These are phyloP conservation scores for Aotearoamyces nothofagi DNA, from an alignment of 2,329 filamentous ascomycete species.

Conservation along the genomic window DNA sequence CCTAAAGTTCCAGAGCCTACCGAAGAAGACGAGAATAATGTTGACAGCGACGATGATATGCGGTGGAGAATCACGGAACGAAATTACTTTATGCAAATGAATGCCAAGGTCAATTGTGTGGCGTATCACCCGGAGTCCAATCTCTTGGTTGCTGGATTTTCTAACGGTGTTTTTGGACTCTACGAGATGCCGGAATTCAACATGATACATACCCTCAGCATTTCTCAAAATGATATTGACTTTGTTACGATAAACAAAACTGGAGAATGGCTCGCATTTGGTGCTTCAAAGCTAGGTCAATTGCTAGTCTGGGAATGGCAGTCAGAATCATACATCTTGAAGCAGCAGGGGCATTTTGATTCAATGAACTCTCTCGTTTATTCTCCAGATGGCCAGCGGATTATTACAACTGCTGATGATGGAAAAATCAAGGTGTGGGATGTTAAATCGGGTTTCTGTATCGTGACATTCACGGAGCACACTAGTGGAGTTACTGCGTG, in stretches of 20 bases:
- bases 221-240: slow-evolving; percentile 94
- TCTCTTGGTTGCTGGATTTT: slow-evolving; percentile 92
- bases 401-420: slow-evolving; percentile 89
- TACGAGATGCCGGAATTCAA: slow-evolving; percentile 96
- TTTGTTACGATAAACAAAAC: slow-evolving; percentile 87
- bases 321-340: slow-evolving; percentile 95
- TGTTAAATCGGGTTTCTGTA: slow-evolving; percentile 87
- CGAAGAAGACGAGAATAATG: slow-evolving; percentile 40
- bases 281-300: slow-evolving; percentile 86
- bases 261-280: slow-evolving; percentile 95
- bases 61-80: slow-evolving; percentile 85
- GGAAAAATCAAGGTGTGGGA: slow-evolving; percentile 99
- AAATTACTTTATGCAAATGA: slow-evolving; percentile 88
- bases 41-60: slow-evolving; percentile 45
- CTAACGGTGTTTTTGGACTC: slow-evolving; percentile 81
- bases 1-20: slow-evolving; percentile 34
- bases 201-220: slow-evolving; percentile 81
- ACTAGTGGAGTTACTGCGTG: slow-evolving; percentile 87
- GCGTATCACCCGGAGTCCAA: slow-evolving; percentile 76
- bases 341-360: slow-evolving; percentile 95
- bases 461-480: slow-evolving; percentile 96
- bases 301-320: slow-evolving; percentile 99
- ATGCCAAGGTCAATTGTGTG: slow-evolving; percentile 77
- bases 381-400: slow-evolving; percentile 81
- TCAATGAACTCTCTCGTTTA: slow-evolving; percentile 89